Evolutionary conservation across 1,284 basidiomycete species (phyloP).

Genomic region (Mycena sp.): DNA sequence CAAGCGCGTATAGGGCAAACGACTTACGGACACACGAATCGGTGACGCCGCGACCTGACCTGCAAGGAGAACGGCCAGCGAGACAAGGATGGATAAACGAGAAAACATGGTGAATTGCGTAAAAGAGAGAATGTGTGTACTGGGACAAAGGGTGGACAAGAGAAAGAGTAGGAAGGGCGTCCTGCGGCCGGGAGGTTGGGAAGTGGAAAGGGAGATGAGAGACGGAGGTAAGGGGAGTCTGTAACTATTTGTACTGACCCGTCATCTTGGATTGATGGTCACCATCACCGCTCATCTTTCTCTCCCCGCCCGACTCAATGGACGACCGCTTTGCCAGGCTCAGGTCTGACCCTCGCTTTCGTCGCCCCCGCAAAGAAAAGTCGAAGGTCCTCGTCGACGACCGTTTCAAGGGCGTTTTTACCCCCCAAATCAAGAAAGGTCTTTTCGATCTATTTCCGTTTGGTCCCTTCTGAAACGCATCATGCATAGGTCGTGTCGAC

Average conservation of each 20-base stretch:
- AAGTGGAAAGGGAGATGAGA: conserved; percentile 45
- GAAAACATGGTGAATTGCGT: conserved; percentile 24
- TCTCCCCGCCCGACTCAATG: neutral
- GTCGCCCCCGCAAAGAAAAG: conserved; percentile 82
- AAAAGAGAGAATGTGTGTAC: conserved; percentile 32
- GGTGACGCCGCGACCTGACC: conserved; percentile 57
- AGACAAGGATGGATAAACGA: conserved; percentile 40
- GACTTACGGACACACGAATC: conserved; percentile 53
- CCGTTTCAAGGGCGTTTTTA: conserved; percentile 89
- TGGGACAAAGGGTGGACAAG: conserved; percentile 25
- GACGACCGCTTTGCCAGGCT: conserved; percentile 90
- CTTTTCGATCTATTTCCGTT: conserved; percentile 29
- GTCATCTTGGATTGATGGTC: neutral
- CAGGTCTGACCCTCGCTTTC: conserved; percentile 93
- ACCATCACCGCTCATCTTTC: neutral
- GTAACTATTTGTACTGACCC: neutral
- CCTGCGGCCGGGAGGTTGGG: conserved; percentile 48
- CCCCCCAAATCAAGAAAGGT: conserved; percentile 60
- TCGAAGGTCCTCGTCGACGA: conserved; percentile 92
- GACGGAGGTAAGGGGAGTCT: conserved; percentile 24
- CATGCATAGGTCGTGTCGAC: conserved; percentile 74
- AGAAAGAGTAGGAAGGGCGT: conserved; percentile 43
- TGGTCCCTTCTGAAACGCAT: conserved; percentile 25
- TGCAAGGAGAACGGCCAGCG: conserved; percentile 54
- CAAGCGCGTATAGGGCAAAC: conserved; percentile 3